These are phyloP conservation scores for Phoma sp. DNA, from an alignment of 2,329 filamentous ascomycete genomes.

Conservation along the genomic window DNA sequence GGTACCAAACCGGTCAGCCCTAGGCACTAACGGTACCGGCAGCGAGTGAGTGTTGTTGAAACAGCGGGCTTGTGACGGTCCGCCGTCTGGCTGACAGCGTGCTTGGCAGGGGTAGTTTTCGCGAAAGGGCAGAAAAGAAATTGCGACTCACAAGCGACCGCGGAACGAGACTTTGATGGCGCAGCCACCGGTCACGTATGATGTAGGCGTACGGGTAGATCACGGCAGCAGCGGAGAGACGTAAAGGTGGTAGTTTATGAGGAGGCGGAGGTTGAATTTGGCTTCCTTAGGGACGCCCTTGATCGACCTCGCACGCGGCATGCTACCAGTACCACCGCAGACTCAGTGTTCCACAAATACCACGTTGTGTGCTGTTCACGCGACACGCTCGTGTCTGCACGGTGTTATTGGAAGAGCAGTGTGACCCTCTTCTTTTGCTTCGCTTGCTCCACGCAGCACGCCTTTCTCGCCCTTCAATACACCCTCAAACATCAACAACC, in stretches of 20 bases:
- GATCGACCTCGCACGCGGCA: neutral
- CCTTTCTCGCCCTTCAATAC: constrained; percentile 12
- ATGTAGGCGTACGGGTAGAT: constrained; percentile 6
- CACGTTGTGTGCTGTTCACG: constrained; percentile 10
- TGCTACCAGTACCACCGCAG: neutral
- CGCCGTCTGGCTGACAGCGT: constrained; percentile 1
- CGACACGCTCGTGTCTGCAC: constrained; percentile 20
- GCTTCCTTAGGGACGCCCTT: neutral
- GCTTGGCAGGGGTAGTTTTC: constrained; percentile 18
- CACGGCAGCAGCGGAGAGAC: constrained; percentile 2
- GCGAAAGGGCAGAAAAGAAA: neutral
- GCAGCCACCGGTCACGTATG: constrained; percentile 4
- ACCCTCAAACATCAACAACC: constrained; percentile 4
- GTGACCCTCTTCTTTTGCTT: constrained; percentile 11
- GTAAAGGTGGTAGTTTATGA: neutral
- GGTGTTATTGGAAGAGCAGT: constrained; percentile 9
- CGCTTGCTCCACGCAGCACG: constrained; percentile 4
- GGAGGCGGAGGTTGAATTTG: neutral
- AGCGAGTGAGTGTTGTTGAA: constrained; percentile 10
- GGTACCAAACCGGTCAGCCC: constrained; percentile 1
- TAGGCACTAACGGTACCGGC: neutral
- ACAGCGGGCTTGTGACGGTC: constrained; percentile 8
- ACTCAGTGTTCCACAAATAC: constrained; percentile 1
- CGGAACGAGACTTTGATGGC: neutral
- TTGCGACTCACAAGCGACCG: neutral